Evolutionary conservation across 2,329 filamentous ascomycete genomes (phyloP).

Genomic region (Byssochlamys sp.): DNA sequence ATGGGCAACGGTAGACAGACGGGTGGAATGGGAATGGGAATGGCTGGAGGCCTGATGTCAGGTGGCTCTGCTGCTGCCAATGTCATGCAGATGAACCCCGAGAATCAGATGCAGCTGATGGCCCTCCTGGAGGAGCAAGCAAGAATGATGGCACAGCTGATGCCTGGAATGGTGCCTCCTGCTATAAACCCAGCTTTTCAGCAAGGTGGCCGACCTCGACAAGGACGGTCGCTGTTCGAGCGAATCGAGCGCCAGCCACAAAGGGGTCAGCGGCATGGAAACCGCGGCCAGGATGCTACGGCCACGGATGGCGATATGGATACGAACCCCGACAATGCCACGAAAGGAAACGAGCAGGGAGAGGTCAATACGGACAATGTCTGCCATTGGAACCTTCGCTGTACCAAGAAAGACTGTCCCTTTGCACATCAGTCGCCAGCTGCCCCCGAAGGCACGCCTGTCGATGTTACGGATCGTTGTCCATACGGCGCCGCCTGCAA

Average conservation of each 20-base stretch:
- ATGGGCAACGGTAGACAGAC: constrained; percentile 40
- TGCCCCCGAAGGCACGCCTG: constrained; percentile 62
- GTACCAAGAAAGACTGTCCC: constrained; percentile 79
- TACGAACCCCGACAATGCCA: constrained; percentile 27
- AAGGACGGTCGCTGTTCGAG: constrained; percentile 61
- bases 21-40: constrained; percentile 33
- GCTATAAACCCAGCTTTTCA: constrained; percentile 47
- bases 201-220: constrained; percentile 31
- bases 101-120: constrained; percentile 66
- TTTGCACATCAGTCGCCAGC: constrained; percentile 92
- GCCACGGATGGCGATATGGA: constrained; percentile 24
- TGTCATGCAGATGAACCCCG: constrained; percentile 49
- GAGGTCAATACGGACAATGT: constrained; percentile 53
- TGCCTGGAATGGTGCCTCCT: constrained; percentile 45
- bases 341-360: constrained; percentile 39
- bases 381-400: constrained; percentile 83
- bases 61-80: constrained; percentile 30
- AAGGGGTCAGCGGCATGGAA: constrained; percentile 23
- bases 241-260: constrained; percentile 49
- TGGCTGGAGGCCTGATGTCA: constrained; percentile 14
- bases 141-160: constrained; percentile 69
- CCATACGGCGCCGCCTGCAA: constrained; percentile 84
- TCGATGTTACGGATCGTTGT: constrained; percentile 75
- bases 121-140: constrained; percentile 77
- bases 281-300: constrained; percentile 8